Evolutionary conservation across 2,329 filamentous ascomycete species (phyloP).

Genomic region (Nannizziopsis arthrosporioides): DNA sequence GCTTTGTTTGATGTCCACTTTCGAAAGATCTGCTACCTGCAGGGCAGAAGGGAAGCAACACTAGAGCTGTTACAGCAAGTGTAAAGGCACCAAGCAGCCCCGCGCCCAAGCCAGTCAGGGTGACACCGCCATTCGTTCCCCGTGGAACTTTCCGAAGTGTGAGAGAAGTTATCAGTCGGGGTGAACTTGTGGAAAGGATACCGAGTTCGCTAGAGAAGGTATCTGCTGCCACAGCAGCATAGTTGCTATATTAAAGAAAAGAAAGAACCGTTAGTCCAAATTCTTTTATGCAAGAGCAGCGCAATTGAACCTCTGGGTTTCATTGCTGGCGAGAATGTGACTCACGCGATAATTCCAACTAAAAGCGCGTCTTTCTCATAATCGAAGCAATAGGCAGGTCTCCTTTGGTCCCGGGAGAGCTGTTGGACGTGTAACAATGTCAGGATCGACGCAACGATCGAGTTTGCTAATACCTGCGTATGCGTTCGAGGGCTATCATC

Average conservation of each 20-base stretch:
- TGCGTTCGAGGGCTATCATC: constrained; percentile 76
- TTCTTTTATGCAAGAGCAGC: too few relatives aligned
- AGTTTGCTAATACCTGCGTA: constrained; percentile 85
- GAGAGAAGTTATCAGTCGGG: constrained; percentile 74
- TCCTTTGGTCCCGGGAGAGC: constrained; percentile 21
- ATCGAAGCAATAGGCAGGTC: constrained; percentile 29
- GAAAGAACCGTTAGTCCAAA: neutral
- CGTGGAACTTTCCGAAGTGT: constrained; percentile 66
- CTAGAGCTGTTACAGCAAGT: constrained; percentile 55
- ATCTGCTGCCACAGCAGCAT: constrained; percentile 82
- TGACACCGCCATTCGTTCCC: constrained; percentile 91
- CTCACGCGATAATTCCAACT: constrained; percentile 33
- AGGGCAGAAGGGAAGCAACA: constrained; percentile 54
- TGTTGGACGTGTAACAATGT: constrained; percentile 42
- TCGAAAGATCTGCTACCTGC: constrained; percentile 15
- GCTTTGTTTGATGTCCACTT: constrained; percentile 31
- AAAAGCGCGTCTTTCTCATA: constrained; percentile 27
- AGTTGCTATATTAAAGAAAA: constrained; percentile 45
- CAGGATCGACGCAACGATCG: constrained; percentile 59
- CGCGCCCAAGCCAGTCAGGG: constrained; percentile 57
- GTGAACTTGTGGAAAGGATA: constrained; percentile 64
- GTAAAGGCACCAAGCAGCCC: constrained; percentile 61
- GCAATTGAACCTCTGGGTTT: too few relatives aligned
- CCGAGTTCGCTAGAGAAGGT: constrained; percentile 93
- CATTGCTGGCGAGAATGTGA: neutral